These are phyloP conservation scores for Hyaloscypha variabilis DNA, from an alignment of 495 filamentous ascomycete species.

Conservation along the genomic window DNA sequence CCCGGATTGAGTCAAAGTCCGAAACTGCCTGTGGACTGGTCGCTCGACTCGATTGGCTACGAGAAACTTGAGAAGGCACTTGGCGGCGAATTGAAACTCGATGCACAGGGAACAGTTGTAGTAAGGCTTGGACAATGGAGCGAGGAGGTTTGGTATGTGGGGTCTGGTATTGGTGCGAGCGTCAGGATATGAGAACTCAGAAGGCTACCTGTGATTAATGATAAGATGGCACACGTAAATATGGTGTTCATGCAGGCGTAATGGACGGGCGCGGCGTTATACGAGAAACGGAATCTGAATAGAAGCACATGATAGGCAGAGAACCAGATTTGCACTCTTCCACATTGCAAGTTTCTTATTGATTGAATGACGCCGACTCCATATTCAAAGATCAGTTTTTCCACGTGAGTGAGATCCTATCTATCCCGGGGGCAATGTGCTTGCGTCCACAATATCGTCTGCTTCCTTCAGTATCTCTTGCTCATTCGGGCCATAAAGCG, in stretches of 20 bases:
- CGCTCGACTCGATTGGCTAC: slow-evolving; percentile 76
- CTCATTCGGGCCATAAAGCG: slow-evolving; percentile 66
- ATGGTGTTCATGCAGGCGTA: slow-evolving; percentile 3
- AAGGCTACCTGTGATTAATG: background rate
- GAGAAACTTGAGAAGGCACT: slow-evolving; percentile 79
- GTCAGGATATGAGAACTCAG: slow-evolving; percentile 56
- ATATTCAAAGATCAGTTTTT: slow-evolving; percentile 16
- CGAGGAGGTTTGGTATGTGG: slow-evolving; percentile 69
- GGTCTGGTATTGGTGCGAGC: slow-evolving; percentile 73
- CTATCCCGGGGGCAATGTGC: slow-evolving; percentile 91
- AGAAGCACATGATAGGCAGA: slow-evolving; percentile 23
- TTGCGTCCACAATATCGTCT: slow-evolving; percentile 89
- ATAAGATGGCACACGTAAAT: slow-evolving; percentile 5
- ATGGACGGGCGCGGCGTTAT: background rate
- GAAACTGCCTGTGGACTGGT: slow-evolving; percentile 78
- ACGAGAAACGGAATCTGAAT: slow-evolving; percentile 3
- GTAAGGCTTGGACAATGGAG: slow-evolving; percentile 73
- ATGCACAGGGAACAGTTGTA: slow-evolving; percentile 73
- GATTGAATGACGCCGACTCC: slow-evolving; percentile 25
- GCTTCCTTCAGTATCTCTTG: slow-evolving; percentile 83
- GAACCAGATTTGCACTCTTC: slow-evolving; percentile 15
- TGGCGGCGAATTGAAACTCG: slow-evolving; percentile 77
- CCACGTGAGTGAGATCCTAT: slow-evolving; percentile 25
- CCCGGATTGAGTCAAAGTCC: slow-evolving; percentile 74
- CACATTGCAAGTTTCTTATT: background rate